Base-by-base conservation (phyloP, 2,329 filamentous ascomycete species). In the Juglanconis juglandina region DNA sequence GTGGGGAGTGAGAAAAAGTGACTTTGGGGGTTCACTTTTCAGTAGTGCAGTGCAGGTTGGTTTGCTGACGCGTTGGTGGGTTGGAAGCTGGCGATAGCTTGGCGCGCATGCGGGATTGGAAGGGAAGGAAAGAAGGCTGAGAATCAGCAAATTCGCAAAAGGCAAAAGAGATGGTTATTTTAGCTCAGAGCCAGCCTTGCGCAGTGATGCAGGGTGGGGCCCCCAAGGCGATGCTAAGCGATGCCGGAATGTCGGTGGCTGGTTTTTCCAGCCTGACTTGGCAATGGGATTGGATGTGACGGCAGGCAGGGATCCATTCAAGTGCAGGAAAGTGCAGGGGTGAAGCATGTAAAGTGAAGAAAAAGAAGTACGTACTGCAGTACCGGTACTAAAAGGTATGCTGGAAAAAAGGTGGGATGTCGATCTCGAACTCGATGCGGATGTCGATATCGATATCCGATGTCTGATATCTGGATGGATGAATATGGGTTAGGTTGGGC, bases 141-240 rank as follows among this genome's bases (percentile, higher is more conserved):
- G 60, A 68, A 68, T 64, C 65, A 67, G 64, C 65, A 66, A 65
- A 63, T 62, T 53, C 56, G 46, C 42, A 56, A 49, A 58, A 59
- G 54, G 54, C 55, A 55, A 62, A 62, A 63, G 50, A 39, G 58
- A 59, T 63, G 58, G 58, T 56, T 54, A 60, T 63, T 61, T 61
- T 56, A 61, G 61, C 59, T 63, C 54, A 57, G 52, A 44, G 58
- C 68, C 66, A 69, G 68, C 69, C 68, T 70, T 65, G 69, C 62
- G 64, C 49, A 51, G 47, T 51, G 47, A 53, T 55, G 60, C 60
- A 47, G 47, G 58, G 54, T 63, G 60, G 60, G 24, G 13, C 54
- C 54, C 24, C 24, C 24, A 24, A 24, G 34, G 42, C 46, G 49
- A 53, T 54, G 14, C 41, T 11, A 11, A 56, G 49, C 49, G 53